Evolutionary conservation across 805 yeast species (phyloP).

Genomic region (Metschnikowia noctiluminum): DNA sequence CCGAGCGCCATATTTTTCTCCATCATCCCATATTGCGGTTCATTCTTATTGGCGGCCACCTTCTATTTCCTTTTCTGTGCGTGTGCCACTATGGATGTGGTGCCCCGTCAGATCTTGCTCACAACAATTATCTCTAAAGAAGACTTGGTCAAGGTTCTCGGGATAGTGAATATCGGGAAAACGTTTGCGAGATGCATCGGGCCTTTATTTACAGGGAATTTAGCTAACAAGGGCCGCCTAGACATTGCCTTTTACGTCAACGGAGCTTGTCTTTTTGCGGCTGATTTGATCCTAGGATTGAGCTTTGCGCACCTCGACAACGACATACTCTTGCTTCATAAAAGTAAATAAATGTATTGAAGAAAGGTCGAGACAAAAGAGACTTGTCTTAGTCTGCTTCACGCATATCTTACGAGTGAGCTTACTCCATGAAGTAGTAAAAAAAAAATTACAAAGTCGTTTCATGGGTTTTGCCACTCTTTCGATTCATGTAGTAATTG

Average conservation of each 20-base stretch:
- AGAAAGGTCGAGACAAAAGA: neutral
- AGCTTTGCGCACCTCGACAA: slow-evolving; percentile 41
- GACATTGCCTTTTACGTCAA: slow-evolving; percentile 52
- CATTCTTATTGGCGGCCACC: slow-evolving; percentile 45
- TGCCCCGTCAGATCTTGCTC: slow-evolving; percentile 80
- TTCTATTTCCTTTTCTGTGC: slow-evolving; percentile 46
- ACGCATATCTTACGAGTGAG: no score
- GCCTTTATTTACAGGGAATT: slow-evolving; percentile 72
- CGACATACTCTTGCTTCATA: slow-evolving; percentile 21
- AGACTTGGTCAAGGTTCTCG: slow-evolving; percentile 76
- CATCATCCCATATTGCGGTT: slow-evolving; percentile 25
- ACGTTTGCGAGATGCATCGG: slow-evolving; percentile 83
- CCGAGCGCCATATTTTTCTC: slow-evolving; percentile 72
- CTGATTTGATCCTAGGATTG: slow-evolving; percentile 43
- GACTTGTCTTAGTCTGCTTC: no score
- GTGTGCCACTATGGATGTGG: slow-evolving; percentile 83
- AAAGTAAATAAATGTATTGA: neutral
- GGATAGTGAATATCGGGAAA: slow-evolving; percentile 80
- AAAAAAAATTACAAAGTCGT: no score
- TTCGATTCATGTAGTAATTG: no score
- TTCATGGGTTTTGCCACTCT: no score
- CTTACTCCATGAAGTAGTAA: no score
- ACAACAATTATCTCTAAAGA: slow-evolving; percentile 60
- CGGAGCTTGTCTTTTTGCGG: slow-evolving; percentile 48
- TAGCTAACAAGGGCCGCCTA: slow-evolving; percentile 52